phyloP scores from a whole-genome alignment of 2,329 filamentous ascomycete species.

The Huntiella moniliformis region DNA sequence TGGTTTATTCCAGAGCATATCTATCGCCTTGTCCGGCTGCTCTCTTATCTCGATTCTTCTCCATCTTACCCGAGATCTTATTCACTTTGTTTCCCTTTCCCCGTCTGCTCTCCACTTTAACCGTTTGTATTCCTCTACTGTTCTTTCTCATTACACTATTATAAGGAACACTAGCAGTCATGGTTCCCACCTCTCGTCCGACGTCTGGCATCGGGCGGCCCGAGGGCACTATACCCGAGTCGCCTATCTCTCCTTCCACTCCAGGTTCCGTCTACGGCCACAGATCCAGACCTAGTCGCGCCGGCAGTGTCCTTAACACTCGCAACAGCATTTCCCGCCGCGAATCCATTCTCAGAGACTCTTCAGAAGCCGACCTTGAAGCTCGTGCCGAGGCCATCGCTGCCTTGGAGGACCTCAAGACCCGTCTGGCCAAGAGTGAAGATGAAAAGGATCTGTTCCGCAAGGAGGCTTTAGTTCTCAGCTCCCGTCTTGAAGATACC shows the following conservation, averaged over 20 bases:
- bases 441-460: conserved; percentile 56
- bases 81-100: not conserved
- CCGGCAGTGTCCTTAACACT: conserved; percentile 50
- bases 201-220: conserved; percentile 10
- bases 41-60: not conserved
- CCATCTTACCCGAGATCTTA: not conserved
- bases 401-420: conserved; percentile 66
- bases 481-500: conserved; percentile 71
- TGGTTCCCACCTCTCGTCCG: conserved; percentile 8
- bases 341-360: conserved; percentile 25
- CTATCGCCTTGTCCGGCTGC: not conserved
- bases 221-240: conserved; percentile 24
- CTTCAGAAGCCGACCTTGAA: conserved; percentile 41
- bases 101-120: not conserved
- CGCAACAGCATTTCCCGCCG: conserved; percentile 50
- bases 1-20: not conserved
- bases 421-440: conserved; percentile 66
- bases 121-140: conserved; percentile 1
- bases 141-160: not conserved
- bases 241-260: conserved; percentile 20
- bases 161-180: too few species aligned
- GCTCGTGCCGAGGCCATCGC: conserved; percentile 63
- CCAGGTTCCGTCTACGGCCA: conserved; percentile 19
- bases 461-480: conserved; percentile 70
- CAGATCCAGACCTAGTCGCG: conserved; percentile 40